Conservation (phyloP, 495 filamentous ascomycete genomes). For the Glarea lozoyensis region DNA sequence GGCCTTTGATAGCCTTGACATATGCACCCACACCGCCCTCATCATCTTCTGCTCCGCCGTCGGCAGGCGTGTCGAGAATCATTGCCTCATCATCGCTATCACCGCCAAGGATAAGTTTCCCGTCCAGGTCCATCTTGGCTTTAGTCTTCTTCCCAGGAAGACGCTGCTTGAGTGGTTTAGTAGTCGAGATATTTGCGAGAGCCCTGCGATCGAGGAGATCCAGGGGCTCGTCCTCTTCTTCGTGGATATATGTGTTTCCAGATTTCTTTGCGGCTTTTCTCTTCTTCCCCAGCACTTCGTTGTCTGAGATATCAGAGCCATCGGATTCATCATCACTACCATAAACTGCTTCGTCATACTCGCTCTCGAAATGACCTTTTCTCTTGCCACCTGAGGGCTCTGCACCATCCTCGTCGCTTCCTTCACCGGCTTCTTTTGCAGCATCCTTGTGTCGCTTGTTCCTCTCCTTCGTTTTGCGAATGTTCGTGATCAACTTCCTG, state of each 20-base stretch:
- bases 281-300: slow-evolving; percentile 46
- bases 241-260: slow-evolving; percentile 73
- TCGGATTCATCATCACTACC: slow-evolving; percentile 65
- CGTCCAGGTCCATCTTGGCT: slow-evolving; percentile 71
- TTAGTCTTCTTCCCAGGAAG: slow-evolving; percentile 47
- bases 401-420: slow-evolving; percentile 35
- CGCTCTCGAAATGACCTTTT: slow-evolving; percentile 66
- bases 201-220: slow-evolving; percentile 85
- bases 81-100: slow-evolving; percentile 46
- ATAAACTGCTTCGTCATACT: slow-evolving; percentile 92
- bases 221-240: slow-evolving; percentile 86
- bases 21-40: slow-evolving; percentile 79
- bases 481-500: slow-evolving; percentile 82
- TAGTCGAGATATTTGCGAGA: slow-evolving; percentile 86
- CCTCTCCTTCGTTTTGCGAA: slow-evolving; percentile 85
- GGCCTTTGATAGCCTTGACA: slow-evolving; percentile 78
- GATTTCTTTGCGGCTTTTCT: slow-evolving; percentile 43
- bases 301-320: slow-evolving; percentile 51
- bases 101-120: slow-evolving; percentile 73
- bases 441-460: slow-evolving; percentile 77
- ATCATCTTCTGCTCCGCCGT: slow-evolving; percentile 29
- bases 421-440: slow-evolving; percentile 36
- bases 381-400: slow-evolving; percentile 24
- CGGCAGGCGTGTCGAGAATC: slow-evolving; percentile 46
- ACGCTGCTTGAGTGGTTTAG: slow-evolving; percentile 60